Evolutionary conservation across 1,284 basidiomycete species (phyloP), one percentile per base, ranked within the genome.

Genomic region (Irpex sp.): DNA sequence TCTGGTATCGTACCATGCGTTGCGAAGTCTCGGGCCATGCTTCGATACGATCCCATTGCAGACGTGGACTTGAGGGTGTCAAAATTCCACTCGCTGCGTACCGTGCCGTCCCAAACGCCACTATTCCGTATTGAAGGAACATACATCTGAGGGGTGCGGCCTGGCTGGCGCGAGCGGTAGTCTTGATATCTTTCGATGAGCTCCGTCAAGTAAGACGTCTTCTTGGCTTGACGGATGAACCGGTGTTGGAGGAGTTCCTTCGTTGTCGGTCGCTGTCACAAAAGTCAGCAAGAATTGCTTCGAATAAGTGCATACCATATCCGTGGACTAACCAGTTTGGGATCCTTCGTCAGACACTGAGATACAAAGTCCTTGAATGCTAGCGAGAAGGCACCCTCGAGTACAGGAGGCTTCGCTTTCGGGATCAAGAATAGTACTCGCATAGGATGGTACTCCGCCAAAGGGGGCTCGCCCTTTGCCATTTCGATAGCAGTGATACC

Each of bases 401-500:
- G 79, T 3, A 86, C 82, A 0, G 97, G 97, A 5, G 97, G 90
- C 67, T 95, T 94, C n/a, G 90, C 91, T 74, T 96, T 96, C 0
- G 97, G 96, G 66, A 99, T 99, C 60, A 98, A 82, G 77, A 97
- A 95, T 61, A 98, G 82, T 1, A 96, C 96, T 56, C 94, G 85
- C 94, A 98, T 94, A 0, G 96, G 94, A 72, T 98, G 93, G 74
- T 96, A 94, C 73, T 97, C 94, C 4, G 93, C 90, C 63, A 96
- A 75, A 8, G 96, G 96, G 0, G 96, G 95, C 70, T 97, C 94
- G 51, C 96, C 96, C 67, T 91, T 93, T 1, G 93, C 92, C 86
- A 98, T 90, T 77, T 98, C 96, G 60, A 95, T 97, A 56, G 94
- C 92, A 0, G 96, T 98, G 70, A 98, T 97, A 16, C 96, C 96